These are phyloP conservation scores for Entomortierella beljakovae DNA, from an alignment of 192 early-diverging fungal genomes.

Conservation along the genomic window DNA sequence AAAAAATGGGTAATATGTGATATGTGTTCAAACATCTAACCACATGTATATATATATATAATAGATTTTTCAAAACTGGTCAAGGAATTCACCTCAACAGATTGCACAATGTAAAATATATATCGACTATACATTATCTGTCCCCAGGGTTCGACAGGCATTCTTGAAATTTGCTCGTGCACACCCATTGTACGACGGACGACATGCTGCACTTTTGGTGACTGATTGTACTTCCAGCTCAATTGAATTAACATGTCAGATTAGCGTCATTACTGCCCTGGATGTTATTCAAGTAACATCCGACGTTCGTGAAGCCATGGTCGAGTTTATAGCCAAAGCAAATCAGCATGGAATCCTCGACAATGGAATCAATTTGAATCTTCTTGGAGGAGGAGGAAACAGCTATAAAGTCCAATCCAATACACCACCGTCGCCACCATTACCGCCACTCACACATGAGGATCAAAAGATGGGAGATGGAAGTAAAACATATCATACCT, in stretches of 20 bases:
- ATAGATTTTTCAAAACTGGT: conserved; percentile 57
- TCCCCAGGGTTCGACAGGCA: conserved; percentile 36
- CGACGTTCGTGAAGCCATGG: conserved; percentile 47
- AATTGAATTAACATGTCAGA: conserved; percentile 35
- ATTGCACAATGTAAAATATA: conserved; percentile 45
- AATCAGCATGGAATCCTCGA: not conserved
- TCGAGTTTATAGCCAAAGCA: conserved; percentile 28
- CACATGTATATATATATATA: not conserved
- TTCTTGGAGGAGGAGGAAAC: not conserved
- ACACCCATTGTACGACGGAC: conserved; percentile 35
- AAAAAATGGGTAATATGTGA: no score
- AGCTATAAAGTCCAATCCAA: not conserved
- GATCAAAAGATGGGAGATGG: conserved; percentile 46
- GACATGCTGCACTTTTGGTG: conserved; percentile 31
- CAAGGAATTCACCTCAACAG: conserved; percentile 43
- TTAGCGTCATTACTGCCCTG: conserved; percentile 42
- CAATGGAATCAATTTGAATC: not conserved
- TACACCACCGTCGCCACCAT: conserved; percentile 2
- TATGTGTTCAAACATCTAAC: not conserved
- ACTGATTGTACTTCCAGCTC: conserved; percentile 18
- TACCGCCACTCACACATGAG: conserved; percentile 33
- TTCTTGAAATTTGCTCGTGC: conserved; percentile 41
- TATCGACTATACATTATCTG: conserved; percentile 19
- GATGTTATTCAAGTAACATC: conserved; percentile 43
- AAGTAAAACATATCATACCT: conserved; percentile 26